Percentiles rank a stretch among this genome's conserved stretches.
These are phyloP conservation scores for Rhododendron kiyosumense DNA, from an alignment of 148 eudicot species.

Conservation along the genomic window DNA sequence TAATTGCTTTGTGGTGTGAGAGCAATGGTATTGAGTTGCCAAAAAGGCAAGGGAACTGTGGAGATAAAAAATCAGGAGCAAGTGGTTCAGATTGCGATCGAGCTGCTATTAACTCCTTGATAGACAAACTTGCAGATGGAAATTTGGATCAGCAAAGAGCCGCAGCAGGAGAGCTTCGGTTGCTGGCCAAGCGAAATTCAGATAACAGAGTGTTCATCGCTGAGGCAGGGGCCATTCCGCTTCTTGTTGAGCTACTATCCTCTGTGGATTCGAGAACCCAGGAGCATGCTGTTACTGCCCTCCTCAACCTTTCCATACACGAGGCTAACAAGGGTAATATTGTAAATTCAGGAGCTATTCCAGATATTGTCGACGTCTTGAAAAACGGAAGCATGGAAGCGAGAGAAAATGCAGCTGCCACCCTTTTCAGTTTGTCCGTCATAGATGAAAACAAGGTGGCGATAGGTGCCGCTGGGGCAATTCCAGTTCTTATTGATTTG, in stretches of 20 bases:
- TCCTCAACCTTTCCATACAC: slow-evolving; percentile 84
- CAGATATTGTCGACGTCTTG: slow-evolving; percentile 77
- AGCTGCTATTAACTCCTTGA: slow-evolving; percentile 59
- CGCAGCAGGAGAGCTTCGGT: slow-evolving; percentile 78
- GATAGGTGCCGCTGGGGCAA: slow-evolving; percentile 78
- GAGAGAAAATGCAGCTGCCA: slow-evolving; percentile 87
- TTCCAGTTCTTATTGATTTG: slow-evolving; percentile 69
- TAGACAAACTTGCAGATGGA: slow-evolving; percentile 56
- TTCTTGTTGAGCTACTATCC: slow-evolving; percentile 56
- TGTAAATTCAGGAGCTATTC: slow-evolving; percentile 62
- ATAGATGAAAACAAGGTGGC: slow-evolving; percentile 86
- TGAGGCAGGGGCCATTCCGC: slow-evolving; percentile 83
- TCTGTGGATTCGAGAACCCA: slow-evolving; percentile 66
- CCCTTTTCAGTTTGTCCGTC: slow-evolving; percentile 86
- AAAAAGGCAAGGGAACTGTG: slow-evolving; percentile 46
- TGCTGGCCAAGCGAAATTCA: slow-evolving; percentile 79
- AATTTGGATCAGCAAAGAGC: slow-evolving; percentile 62
- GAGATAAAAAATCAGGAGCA: slow-evolving; percentile 17
- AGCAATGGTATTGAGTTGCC: slow-evolving; percentile 78
- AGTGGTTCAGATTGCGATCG: slow-evolving; percentile 25
- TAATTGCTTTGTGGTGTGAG: slow-evolving; percentile 90
- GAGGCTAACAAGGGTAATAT: slow-evolving; percentile 82
- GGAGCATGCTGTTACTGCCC: slow-evolving; percentile 90
- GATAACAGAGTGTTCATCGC: slow-evolving; percentile 84
- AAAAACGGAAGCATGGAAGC: slow-evolving; percentile 90